phyloP scores from a whole-genome alignment of 495 filamentous ascomycete genomes.

The Sabuloglossum arenarium region DNA sequence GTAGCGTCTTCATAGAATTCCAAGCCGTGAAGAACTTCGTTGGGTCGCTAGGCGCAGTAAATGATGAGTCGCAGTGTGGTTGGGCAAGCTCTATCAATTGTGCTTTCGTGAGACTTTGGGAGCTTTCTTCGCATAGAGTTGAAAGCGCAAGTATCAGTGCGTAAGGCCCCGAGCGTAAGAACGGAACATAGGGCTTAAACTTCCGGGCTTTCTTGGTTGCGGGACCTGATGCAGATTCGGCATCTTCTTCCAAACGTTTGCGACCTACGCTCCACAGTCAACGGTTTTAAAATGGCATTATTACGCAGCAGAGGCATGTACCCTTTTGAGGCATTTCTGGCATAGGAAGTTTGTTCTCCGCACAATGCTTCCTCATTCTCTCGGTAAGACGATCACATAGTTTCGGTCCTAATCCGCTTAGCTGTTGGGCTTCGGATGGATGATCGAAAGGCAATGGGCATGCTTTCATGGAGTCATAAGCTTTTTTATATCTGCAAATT shows the following conservation, averaged over 20 bases:
- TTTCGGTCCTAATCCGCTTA: constrained; percentile 52
- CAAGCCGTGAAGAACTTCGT: constrained; percentile 63
- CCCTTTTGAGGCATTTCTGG: constrained; percentile 23
- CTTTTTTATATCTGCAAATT: constrained; percentile 42
- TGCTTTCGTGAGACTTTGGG: constrained; percentile 40
- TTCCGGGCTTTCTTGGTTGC: constrained; percentile 45
- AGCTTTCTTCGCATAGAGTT: constrained; percentile 31
- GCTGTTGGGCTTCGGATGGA: constrained; percentile 48
- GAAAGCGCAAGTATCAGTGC: constrained; percentile 50
- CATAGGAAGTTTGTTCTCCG: constrained; percentile 47
- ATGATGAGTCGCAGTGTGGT: constrained; percentile 52
- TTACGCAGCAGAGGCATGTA: constrained; percentile 8
- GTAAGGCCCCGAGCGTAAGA: constrained; percentile 51
- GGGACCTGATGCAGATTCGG: constrained; percentile 15
- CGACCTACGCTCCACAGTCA: constrained; percentile 6
- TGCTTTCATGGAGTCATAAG: constrained; percentile 60
- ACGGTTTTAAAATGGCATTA: neutral
- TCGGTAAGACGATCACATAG: constrained; percentile 50
- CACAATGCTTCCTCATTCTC: constrained; percentile 43
- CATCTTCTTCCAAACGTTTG: constrained; percentile 25
- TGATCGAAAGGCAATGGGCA: constrained; percentile 57
- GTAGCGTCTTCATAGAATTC: constrained; percentile 65
- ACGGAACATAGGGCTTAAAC: constrained; percentile 48
- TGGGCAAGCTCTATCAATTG: constrained; percentile 51
- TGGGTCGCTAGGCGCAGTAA: constrained; percentile 43